phyloP scores from a whole-genome alignment of 257 asterid genomes.

The Ballota nigra region DNA sequence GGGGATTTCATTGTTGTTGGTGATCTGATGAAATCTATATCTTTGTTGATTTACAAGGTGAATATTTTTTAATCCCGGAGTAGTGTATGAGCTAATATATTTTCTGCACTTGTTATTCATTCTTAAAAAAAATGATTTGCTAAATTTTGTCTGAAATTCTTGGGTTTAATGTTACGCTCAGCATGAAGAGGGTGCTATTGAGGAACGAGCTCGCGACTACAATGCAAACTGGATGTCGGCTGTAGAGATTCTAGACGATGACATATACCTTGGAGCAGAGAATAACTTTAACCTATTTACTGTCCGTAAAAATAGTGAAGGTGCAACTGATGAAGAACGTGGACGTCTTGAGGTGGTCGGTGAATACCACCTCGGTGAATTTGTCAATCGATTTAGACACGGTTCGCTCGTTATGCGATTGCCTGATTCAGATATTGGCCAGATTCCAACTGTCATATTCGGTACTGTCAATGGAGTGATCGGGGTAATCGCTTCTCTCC shows the following conservation, averaged over 20 bases:
- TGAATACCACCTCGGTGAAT: conserved; percentile 96
- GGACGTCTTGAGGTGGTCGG: conserved; percentile 98
- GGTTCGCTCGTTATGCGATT: conserved; percentile 97
- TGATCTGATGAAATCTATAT: conserved; percentile 94
- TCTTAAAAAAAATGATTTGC: no score
- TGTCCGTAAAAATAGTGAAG: conserved; percentile 88
- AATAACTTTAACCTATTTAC: conserved; percentile 84
- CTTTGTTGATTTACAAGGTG: conserved; percentile 93
- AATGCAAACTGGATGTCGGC: conserved; percentile 99
- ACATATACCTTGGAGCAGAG: conserved; percentile 89
- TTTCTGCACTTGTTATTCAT: not conserved
- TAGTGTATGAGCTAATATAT: not conserved
- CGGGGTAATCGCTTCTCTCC: conserved; percentile 91
- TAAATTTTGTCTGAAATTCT: conserved; percentile 12
- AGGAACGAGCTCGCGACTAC: conserved; percentile 98
- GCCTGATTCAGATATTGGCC: conserved; percentile 90
- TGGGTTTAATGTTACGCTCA: conserved; percentile 24
- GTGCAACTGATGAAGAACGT: conserved; percentile 95
- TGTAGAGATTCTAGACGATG: conserved; percentile 96
- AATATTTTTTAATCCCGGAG: not conserved
- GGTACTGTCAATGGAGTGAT: conserved; percentile 96
- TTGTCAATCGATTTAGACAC: conserved; percentile 83
- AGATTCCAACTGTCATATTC: conserved; percentile 89
- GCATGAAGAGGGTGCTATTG: conserved; percentile 99
- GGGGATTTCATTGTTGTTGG: conserved; percentile 98